phyloP scores from a whole-genome alignment of 1,284 basidiomycete genomes.

The Athelia sp. region DNA sequence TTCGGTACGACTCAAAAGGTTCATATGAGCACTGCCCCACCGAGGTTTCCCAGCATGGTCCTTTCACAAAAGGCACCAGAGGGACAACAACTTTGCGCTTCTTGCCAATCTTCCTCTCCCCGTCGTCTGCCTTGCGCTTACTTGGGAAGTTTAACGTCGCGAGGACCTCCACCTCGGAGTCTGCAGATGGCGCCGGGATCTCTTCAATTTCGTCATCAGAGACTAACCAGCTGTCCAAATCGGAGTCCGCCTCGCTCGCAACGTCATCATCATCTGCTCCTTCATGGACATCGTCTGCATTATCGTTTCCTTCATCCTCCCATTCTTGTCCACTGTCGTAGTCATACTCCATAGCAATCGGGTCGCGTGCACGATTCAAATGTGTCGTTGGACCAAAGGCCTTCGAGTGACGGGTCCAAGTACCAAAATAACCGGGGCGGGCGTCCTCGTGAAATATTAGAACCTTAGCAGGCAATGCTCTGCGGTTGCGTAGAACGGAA shows the following conservation, averaged over 20 bases:
- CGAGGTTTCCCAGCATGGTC: conserved; percentile 67
- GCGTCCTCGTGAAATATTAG: conserved; percentile 73
- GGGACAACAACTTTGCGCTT: conserved; percentile 72
- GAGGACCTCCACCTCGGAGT: conserved; percentile 2
- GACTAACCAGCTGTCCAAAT: conserved; percentile 72
- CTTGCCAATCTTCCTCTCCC: conserved; percentile 45
- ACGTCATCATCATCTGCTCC: conserved; percentile 65
- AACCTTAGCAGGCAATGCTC: conserved; percentile 61
- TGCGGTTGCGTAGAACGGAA: conserved; percentile 50
- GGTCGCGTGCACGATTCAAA: conserved; percentile 60
- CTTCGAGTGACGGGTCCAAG: conserved; percentile 74
- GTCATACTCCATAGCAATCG: conserved; percentile 68
- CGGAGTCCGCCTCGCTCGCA: conserved; percentile 59
- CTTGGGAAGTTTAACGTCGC: conserved; percentile 22
- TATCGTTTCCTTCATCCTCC: conserved; percentile 72
- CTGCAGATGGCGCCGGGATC: not conserved
- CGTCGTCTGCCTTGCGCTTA: conserved; percentile 52
- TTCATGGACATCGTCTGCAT: conserved; percentile 68
- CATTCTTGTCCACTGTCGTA: conserved; percentile 86
- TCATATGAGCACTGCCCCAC: conserved; percentile 60
- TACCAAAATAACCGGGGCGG: conserved; percentile 82
- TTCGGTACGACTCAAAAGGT: conserved; percentile 62
- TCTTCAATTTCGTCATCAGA: conserved; percentile 65
- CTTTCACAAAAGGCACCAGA: conserved; percentile 72
- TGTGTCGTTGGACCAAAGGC: conserved; percentile 73